These are phyloP conservation scores for Lecanicillium sp. DNA, from an alignment of 2,329 filamentous ascomycete species.

Conservation along the genomic window DNA sequence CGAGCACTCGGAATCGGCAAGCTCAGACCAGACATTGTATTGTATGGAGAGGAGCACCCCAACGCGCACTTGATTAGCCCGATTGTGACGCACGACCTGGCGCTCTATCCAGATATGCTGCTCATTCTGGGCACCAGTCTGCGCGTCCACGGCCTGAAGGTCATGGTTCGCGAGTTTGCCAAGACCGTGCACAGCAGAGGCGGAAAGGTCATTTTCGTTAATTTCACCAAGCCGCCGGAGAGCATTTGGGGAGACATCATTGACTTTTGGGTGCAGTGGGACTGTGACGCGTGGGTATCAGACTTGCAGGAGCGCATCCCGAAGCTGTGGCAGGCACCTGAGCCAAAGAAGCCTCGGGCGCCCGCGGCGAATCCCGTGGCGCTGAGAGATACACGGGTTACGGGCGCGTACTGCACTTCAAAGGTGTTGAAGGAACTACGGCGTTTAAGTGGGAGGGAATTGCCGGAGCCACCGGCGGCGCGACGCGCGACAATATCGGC, in stretches of 20 bases:
- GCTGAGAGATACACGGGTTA: conserved; percentile 36
- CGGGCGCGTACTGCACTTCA: conserved; percentile 34
- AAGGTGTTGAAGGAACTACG: conserved; percentile 34
- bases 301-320: conserved; percentile 53
- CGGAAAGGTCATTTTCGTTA: conserved; percentile 65
- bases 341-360: conserved; percentile 28
- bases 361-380: conserved; percentile 31
- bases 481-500: conserved; percentile 13
- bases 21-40: conserved; percentile 63
- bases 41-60: conserved; percentile 69
- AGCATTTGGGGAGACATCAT: conserved; percentile 67
- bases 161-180: conserved; percentile 63
- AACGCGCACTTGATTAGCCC: conserved; percentile 60
- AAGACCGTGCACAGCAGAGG: conserved; percentile 61
- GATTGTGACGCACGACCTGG: conserved; percentile 60
- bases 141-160: conserved; percentile 63
- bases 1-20: conserved; percentile 60
- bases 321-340: conserved; percentile 49
- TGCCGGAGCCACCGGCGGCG: conserved; percentile 8
- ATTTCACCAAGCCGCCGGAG: conserved; percentile 63
- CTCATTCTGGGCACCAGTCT: conserved; percentile 66
- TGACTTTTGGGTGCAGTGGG: conserved; percentile 69
- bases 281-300: conserved; percentile 65
- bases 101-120: conserved; percentile 56
- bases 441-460: conserved; percentile 21